Evolutionary conservation across 2,329 filamentous ascomycete genomes (phyloP).

Genomic region (Paecilomyces niveus): DNA sequence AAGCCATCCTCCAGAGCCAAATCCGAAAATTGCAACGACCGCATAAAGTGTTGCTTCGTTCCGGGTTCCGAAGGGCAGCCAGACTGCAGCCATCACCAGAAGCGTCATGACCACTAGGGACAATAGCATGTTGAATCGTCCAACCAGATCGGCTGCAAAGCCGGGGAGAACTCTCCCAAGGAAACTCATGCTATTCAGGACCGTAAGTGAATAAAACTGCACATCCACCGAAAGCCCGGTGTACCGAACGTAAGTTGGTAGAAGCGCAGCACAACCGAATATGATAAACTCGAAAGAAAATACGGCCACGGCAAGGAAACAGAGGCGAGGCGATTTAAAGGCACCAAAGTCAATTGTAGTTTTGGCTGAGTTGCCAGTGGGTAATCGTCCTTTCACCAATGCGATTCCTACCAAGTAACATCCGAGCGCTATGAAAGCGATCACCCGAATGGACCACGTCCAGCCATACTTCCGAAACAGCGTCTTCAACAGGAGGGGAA

Average conservation of each 20-base stretch:
- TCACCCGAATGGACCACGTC: conserved; percentile 27
- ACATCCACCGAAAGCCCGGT: conserved; percentile 32
- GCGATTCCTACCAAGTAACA: conserved; percentile 25
- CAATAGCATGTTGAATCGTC: conserved; percentile 41
- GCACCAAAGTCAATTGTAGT: conserved; percentile 34
- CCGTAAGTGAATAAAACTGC: conserved; percentile 40
- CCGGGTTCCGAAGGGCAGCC: conserved; percentile 40
- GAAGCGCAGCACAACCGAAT: conserved; percentile 41
- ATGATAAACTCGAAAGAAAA: conserved; percentile 45
- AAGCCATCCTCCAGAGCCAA: conserved; percentile 45
- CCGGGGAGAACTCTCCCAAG: conserved; percentile 41
- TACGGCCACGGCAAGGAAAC: conserved; percentile 35
- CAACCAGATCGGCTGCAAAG: conserved; percentile 35
- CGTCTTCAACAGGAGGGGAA: conserved; percentile 27
- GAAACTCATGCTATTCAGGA: conserved; percentile 38
- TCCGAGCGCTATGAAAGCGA: conserved; percentile 29
- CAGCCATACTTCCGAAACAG: conserved; percentile 28
- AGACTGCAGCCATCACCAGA: conserved; percentile 35
- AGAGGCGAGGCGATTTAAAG: conserved; percentile 36
- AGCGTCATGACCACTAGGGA: conserved; percentile 29
- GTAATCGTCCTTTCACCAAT: conserved; percentile 28
- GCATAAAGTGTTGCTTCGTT: conserved; percentile 35
- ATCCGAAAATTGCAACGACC: conserved; percentile 42
- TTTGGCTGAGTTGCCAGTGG: conserved; percentile 16
- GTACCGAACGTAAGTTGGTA: conserved; percentile 39